Conservation (phyloP, 2,329 filamentous ascomycete genomes). For the Colletotrichum sp. region DNA sequence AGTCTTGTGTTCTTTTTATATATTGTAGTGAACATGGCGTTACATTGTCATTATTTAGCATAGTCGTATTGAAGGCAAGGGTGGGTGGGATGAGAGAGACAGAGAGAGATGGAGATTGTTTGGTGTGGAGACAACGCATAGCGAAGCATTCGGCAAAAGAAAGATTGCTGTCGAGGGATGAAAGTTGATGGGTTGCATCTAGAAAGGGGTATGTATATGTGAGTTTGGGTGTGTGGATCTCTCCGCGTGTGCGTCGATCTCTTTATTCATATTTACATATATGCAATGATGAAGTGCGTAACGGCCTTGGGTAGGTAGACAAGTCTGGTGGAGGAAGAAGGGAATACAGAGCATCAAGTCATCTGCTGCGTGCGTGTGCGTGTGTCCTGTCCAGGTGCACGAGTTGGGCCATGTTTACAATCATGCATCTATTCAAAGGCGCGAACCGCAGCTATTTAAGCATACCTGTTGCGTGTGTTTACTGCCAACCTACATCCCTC, state of each 20-base stretch:
- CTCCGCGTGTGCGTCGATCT: background rate
- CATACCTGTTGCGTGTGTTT: background rate
- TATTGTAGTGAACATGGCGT: background rate
- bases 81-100: background rate
- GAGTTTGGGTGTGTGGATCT: background rate
- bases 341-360: background rate
- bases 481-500: background rate
- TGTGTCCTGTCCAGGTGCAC: background rate
- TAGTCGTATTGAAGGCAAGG: background rate
- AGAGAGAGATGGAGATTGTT: background rate
- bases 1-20: background rate
- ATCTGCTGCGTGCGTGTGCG: background rate
- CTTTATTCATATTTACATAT: background rate
- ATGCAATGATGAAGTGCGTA: background rate
- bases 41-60: background rate
- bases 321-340: background rate
- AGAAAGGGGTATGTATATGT: background rate
- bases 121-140: background rate
- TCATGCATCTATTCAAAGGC: background rate
- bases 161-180: background rate
- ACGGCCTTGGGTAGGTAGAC: background rate
- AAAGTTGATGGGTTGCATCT: background rate
- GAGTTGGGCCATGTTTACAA: background rate
- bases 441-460: background rate
- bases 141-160: background rate